Percentiles rank a stretch among this genome's conserved stretches.
These are phyloP conservation scores for Malassezia sp. DNA, from an alignment of 1,284 basidiomycete species.

Conservation along the genomic window DNA sequence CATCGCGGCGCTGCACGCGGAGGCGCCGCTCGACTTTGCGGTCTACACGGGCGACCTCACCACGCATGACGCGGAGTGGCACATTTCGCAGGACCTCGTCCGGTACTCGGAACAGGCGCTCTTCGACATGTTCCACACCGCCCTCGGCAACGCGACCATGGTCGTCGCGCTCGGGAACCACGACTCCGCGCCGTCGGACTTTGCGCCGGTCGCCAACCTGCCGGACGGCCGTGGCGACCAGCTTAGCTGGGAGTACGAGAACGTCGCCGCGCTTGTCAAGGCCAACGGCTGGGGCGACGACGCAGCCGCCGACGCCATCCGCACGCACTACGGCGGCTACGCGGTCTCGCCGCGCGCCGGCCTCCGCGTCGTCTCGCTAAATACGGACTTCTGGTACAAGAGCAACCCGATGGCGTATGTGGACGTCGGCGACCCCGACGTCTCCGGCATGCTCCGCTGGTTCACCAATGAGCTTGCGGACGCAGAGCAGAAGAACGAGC, in stretches of 20 bases:
- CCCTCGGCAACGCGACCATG: constrained; percentile 33
- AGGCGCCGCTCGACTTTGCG: constrained; percentile 55
- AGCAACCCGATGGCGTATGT: constrained; percentile 62
- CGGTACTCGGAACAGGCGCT: constrained; percentile 41
- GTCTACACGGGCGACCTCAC: constrained; percentile 67
- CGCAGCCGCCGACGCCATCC: constrained; percentile 54
- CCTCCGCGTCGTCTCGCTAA: constrained; percentile 62
- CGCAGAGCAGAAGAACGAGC: constrained; percentile 31
- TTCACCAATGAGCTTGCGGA: constrained; percentile 65
- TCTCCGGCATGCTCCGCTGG: constrained; percentile 64
- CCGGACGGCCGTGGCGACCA: constrained; percentile 32
- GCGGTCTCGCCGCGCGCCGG: constrained; percentile 60
- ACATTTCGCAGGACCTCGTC: constrained; percentile 36
- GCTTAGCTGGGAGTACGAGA: constrained; percentile 42
- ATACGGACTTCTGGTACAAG: constrained; percentile 54
- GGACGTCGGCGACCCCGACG: constrained; percentile 60
- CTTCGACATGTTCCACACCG: constrained; percentile 28
- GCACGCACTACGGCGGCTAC: constrained; percentile 63
- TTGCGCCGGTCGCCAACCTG: constrained; percentile 24
- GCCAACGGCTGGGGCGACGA: constrained; percentile 59
- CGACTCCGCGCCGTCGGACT: constrained; percentile 37
- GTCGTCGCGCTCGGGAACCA: constrained; percentile 44
- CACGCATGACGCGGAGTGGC: constrained; percentile 47
- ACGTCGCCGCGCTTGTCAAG: constrained; percentile 21
- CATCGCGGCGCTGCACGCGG: constrained; percentile 56